A percentile compares a stretch with the other conserved stretches of the same genome.
Conservation (phyloP, 495 filamentous ascomycete species). For the Xylaria castorea region DNA sequence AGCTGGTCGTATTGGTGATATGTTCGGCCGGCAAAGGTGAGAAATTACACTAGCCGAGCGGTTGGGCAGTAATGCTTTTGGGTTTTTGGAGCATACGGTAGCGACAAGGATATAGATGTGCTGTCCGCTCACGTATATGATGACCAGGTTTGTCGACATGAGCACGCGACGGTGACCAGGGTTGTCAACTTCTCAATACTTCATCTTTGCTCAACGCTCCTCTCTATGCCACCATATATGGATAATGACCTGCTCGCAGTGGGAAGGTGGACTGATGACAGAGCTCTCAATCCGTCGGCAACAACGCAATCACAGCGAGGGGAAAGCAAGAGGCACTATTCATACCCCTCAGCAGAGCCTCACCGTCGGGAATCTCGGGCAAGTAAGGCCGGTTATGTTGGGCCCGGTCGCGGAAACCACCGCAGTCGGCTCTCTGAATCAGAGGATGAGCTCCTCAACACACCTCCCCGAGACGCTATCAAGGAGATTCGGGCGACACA, state of each 20-base stretch:
- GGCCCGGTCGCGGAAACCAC: background rate
- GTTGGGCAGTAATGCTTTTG: constrained; percentile 10
- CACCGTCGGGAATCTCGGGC: background rate
- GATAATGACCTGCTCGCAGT: constrained; percentile 10
- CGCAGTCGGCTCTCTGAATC: background rate
- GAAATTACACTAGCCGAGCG: background rate
- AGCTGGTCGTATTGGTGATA: background rate
- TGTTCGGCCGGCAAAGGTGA: constrained; percentile 7
- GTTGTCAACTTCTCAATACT: background rate
- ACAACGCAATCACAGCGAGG: background rate
- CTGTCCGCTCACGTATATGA: constrained; percentile 7
- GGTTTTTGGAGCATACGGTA: background rate
- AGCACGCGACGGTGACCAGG: background rate
- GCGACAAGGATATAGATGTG: constrained; percentile 13
- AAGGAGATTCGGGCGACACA: constrained; percentile 6
- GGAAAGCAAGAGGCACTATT: background rate
- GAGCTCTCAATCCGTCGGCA: background rate
- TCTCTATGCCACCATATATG: background rate
- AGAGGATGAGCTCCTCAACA: constrained; percentile 3
- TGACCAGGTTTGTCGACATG: background rate
- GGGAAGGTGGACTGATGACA: constrained; percentile 7
- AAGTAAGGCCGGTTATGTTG: background rate
- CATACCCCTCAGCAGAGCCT: background rate
- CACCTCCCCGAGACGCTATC: background rate
- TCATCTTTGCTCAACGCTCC: background rate